These are phyloP conservation scores for peach (Prunus persica) DNA, from an alignment of 306 rosid species.

Conservation along the genomic window Prunus_persica_NCBIv2 NC_034009.1:37837501-37838000, in stretches of 20 bases:
- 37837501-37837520: constrained; percentile 46
- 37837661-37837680: constrained; percentile 82
- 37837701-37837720: constrained; percentile 53
- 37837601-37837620: constrained; percentile 58
- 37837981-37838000: constrained; percentile 89
- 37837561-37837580: constrained; percentile 94
- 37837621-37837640: constrained; percentile 51
- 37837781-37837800: constrained; percentile 72
- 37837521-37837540: constrained; percentile 69
- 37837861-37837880: constrained; percentile 93
- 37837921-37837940: constrained; percentile 38
- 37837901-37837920: constrained; percentile 63
- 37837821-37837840: constrained; percentile 74
- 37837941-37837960: constrained; percentile 84
- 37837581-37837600: constrained; percentile 70
- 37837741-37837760: constrained; percentile 55
- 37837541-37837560: constrained; percentile 64
- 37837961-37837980: constrained; percentile 77
- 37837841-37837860: constrained; percentile 89
- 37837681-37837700: constrained; percentile 70
- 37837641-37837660: constrained; percentile 87
- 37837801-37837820: constrained; percentile 40
- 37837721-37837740: constrained; percentile 46
- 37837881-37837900: constrained; percentile 47
- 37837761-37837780: constrained; percentile 92